A percentile compares a stretch with the other conserved stretches of the same genome.
Conservation (phyloP, 805 yeast genomes). For the Metschnikowia matae region DNA sequence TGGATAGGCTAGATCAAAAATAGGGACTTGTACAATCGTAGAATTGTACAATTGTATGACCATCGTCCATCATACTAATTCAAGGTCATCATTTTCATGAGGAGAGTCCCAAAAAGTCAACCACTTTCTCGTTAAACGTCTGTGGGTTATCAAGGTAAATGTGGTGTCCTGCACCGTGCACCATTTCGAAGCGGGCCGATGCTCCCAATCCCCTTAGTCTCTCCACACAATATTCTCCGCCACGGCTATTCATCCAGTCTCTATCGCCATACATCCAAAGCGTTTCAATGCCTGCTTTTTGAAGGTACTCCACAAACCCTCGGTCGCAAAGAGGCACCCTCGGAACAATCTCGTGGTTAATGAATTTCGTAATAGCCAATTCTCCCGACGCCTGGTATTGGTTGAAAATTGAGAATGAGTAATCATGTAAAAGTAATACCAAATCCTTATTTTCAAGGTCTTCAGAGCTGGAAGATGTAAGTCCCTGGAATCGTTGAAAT, state of each 20-base stretch:
- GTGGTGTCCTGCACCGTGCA: slow-evolving; percentile 41
- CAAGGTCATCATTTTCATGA: not conserved
- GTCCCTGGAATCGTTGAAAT: slow-evolving; percentile 33
- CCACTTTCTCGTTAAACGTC: slow-evolving; percentile 24
- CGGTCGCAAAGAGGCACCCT: slow-evolving; percentile 38
- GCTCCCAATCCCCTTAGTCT: slow-evolving; percentile 19
- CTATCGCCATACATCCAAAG: slow-evolving; percentile 40
- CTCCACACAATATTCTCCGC: slow-evolving; percentile 33
- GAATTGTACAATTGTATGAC: too few relatives aligned
- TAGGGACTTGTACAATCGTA: too few relatives aligned
- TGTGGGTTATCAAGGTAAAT: slow-evolving; percentile 39
- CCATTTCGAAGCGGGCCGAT: slow-evolving; percentile 18
- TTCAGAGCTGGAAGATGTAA: slow-evolving; percentile 16
- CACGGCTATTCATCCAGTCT: slow-evolving; percentile 42
- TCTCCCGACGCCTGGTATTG: slow-evolving; percentile 44
- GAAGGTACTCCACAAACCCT: slow-evolving; percentile 30
- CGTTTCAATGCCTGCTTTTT: slow-evolving; percentile 20
- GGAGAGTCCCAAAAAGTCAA: slow-evolving; percentile 21
- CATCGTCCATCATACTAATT: not conserved
- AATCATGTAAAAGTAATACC: slow-evolving; percentile 35
- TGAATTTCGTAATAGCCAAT: slow-evolving; percentile 39
- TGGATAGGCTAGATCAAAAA: too few relatives aligned
- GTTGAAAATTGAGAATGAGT: slow-evolving; percentile 40
- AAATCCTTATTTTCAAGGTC: slow-evolving; percentile 15
- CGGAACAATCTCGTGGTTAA: slow-evolving; percentile 39